Conservation (phyloP, 345 rosid genomes). For the Eucalyptus marginata region DNA sequence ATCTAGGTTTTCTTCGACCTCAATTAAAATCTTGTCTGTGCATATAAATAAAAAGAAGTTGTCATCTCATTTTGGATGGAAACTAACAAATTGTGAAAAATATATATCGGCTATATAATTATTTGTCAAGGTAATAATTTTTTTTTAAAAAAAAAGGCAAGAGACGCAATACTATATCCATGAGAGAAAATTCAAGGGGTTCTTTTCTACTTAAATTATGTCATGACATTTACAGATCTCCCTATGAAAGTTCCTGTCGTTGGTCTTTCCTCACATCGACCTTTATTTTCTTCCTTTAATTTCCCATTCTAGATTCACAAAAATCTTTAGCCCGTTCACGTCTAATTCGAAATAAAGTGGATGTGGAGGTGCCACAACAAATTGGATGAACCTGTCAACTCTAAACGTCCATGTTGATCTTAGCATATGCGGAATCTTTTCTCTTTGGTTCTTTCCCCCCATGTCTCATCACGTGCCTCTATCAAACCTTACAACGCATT, state of each 20-base stretch:
- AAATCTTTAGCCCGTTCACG: accelerated
- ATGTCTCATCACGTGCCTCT: too few relatives aligned
- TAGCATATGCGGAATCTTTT: too few relatives aligned
- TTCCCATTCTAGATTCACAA: too few relatives aligned
- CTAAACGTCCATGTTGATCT: too few relatives aligned
- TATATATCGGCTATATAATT: not conserved
- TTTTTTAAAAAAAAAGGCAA: too few relatives aligned
- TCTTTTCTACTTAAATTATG: not conserved
- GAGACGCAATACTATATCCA: not conserved
- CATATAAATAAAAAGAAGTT: not conserved
- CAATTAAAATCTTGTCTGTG: not conserved
- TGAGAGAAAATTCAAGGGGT: not conserved
- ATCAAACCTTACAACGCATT: not conserved
- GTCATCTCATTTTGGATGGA: not conserved
- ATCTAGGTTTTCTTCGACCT: not conserved
- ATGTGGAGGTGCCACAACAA: too few relatives aligned
- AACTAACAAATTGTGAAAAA: not conserved
- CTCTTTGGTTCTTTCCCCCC: too few relatives aligned
- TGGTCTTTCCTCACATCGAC: too few relatives aligned
- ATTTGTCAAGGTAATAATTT: not conserved
- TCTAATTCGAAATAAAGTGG: too few relatives aligned
- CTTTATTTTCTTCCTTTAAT: not conserved
- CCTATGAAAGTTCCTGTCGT: not conserved
- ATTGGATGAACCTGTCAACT: too few relatives aligned
- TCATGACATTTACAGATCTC: not conserved